phyloP scores from a whole-genome alignment of 2,329 filamentous ascomycete species.

The Monosporascus ibericus region DNA sequence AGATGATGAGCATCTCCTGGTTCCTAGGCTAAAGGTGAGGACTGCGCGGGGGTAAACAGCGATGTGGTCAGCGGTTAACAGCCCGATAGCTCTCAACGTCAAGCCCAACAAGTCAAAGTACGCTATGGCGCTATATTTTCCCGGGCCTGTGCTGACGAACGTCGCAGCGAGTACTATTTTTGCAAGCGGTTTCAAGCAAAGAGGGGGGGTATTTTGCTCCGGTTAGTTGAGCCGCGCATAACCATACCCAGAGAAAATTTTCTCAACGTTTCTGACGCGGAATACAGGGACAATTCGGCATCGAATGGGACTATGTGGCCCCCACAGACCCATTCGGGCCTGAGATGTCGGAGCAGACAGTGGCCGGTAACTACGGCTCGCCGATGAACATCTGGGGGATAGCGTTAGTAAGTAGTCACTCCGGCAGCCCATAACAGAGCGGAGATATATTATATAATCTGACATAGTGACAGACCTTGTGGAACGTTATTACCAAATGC shows the following conservation, averaged over 20 bases:
- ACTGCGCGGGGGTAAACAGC: no score
- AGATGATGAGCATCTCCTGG: conserved; percentile 12
- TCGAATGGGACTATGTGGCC: conserved; percentile 13
- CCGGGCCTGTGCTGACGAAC: neutral
- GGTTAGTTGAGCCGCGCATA: conserved; percentile 2
- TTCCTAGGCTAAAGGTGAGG: conserved; percentile 16
- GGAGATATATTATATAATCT: neutral
- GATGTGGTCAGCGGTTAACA: neutral
- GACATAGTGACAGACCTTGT: conserved; percentile 10
- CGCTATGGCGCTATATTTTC: neutral
- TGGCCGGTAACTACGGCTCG: conserved; percentile 16
- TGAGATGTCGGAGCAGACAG: conserved; percentile 10
- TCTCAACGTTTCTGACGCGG: no score
- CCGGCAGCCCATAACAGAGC: neutral
- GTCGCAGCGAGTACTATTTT: conserved; percentile 6
- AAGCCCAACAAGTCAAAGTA: conserved; percentile 15
- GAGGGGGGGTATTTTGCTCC: conserved; percentile 7
- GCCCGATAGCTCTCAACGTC: conserved; percentile 3
- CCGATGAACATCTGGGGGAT: conserved; percentile 16
- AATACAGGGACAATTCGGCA: conserved; percentile 16
- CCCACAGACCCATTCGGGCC: neutral
- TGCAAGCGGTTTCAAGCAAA: conserved; percentile 4
- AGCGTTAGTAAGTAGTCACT: conserved; percentile 8
- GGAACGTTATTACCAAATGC: conserved; percentile 14
- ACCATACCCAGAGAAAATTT: no score